These are phyloP conservation scores for Diaporthe sp. DNA, from an alignment of 2,329 filamentous ascomycete species.

Conservation along the genomic window DNA sequence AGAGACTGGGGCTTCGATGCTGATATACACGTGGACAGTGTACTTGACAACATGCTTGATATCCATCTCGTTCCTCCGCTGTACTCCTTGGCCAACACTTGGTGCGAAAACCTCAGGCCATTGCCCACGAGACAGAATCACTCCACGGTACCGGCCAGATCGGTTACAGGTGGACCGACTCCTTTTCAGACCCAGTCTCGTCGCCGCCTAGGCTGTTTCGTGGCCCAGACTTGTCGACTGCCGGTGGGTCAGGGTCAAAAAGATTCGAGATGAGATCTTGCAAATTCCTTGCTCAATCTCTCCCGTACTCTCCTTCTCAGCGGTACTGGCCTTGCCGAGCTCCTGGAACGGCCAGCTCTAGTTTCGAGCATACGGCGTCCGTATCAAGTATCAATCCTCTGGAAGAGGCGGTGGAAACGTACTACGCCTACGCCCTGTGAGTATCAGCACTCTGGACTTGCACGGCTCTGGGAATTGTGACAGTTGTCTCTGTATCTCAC, in stretches of 20 bases:
- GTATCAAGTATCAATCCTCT: neutral
- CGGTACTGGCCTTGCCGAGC: neutral
- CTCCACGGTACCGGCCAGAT: neutral
- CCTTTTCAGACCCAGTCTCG: neutral
- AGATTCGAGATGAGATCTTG: neutral
- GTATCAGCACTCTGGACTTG: neutral
- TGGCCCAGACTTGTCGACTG: neutral
- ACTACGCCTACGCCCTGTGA: neutral
- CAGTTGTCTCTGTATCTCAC: neutral
- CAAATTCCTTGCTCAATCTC: neutral
- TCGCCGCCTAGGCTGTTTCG: neutral
- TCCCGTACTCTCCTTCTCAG: neutral
- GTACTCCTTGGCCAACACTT: neutral
- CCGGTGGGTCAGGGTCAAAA: neutral
- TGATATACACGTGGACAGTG: neutral
- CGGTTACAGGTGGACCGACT: slow-evolving; percentile 24
- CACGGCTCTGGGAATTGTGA: neutral
- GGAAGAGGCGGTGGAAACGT: neutral
- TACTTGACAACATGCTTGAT: neutral
- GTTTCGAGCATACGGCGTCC: neutral
- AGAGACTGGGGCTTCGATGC: neutral
- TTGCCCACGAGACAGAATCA: neutral
- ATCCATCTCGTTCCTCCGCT: neutral
- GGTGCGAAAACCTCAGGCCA: neutral
- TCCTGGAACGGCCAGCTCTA: neutral